A percentile compares a stretch with the other conserved stretches of the same genome.
phyloP scores from a whole-genome alignment of 495 filamentous ascomycete species.

The Opeltia flavorubescens region DNA sequence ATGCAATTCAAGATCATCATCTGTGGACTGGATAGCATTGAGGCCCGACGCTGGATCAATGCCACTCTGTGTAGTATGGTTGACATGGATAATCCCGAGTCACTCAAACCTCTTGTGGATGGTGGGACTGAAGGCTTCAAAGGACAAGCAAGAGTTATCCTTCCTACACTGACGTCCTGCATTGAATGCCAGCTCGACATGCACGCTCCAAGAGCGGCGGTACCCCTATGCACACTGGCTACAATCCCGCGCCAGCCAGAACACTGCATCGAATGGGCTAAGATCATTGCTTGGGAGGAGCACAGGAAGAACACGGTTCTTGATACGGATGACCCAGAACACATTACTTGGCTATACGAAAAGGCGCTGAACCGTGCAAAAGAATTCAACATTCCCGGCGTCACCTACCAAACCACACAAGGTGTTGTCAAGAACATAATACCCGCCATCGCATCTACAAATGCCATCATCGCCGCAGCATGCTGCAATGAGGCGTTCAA shows the following conservation, averaged over 20 bases:
- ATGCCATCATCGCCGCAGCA: constrained; percentile 86
- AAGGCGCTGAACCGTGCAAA: constrained; percentile 64
- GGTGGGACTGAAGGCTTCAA: constrained; percentile 99
- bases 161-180: constrained; percentile 84
- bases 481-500: constrained; percentile 97
- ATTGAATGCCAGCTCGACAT: constrained; percentile 98
- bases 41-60: constrained; percentile 97
- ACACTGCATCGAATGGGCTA: constrained; percentile 98
- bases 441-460: constrained; percentile 93
- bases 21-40: constrained; percentile 95
- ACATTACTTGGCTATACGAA: constrained; percentile 93
- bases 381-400: constrained; percentile 83
- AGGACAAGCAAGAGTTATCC: constrained; percentile 84
- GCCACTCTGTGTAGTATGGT: constrained; percentile 83
- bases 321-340: constrained; percentile 92
- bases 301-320: constrained; percentile 46
- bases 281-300: constrained; percentile 68
- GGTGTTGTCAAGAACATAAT: constrained; percentile 99
- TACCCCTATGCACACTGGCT: constrained; percentile 92
- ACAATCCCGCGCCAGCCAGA: constrained; percentile 95
- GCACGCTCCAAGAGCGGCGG: constrained; percentile 85
- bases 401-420: constrained; percentile 94
- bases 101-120: constrained; percentile 83
- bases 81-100: constrained; percentile 62
- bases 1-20: constrained; percentile 91